Conservation (phyloP, 2,329 filamentous ascomycete species). For the Tolypocladium nubicola region DNA sequence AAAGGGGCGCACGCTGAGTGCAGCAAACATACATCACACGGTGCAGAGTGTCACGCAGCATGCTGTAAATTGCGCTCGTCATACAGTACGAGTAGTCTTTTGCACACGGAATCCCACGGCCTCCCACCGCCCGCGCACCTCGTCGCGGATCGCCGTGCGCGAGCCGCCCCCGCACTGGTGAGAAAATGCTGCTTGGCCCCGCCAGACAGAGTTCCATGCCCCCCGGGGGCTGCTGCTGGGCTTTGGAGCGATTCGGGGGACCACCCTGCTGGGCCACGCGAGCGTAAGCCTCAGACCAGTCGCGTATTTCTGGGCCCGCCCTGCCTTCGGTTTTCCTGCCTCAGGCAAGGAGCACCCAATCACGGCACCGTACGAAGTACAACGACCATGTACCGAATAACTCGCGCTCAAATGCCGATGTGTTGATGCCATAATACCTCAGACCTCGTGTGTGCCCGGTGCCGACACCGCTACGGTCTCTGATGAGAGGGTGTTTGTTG, state of each 20-base stretch:
- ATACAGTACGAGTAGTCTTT: background rate
- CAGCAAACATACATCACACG: background rate
- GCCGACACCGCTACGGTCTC: background rate
- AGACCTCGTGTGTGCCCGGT: background rate
- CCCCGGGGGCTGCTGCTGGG: background rate
- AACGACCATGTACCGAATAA: background rate
- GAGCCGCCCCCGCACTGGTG: background rate
- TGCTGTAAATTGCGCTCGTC: accelerated
- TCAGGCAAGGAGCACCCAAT: constrained; percentile 1
- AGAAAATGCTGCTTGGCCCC: background rate
- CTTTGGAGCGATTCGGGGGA: background rate
- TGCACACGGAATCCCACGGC: too few species aligned
- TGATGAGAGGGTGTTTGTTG: background rate
- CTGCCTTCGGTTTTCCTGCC: constrained; percentile 10
- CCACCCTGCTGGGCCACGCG: background rate
- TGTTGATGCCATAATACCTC: background rate
- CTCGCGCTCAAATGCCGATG: background rate
- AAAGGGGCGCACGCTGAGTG: background rate
- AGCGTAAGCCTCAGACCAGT: constrained; percentile 15
- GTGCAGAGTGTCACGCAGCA: background rate
- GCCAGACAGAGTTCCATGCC: background rate
- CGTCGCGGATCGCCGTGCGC: background rate
- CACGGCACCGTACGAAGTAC: background rate
- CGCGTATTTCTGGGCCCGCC: constrained; percentile 14
- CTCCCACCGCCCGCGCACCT: background rate